A percentile compares a stretch with the other conserved stretches of the same genome.
phyloP scores from a whole-genome alignment of 148 eudicot genomes.

The Spergularia marina region DNA sequence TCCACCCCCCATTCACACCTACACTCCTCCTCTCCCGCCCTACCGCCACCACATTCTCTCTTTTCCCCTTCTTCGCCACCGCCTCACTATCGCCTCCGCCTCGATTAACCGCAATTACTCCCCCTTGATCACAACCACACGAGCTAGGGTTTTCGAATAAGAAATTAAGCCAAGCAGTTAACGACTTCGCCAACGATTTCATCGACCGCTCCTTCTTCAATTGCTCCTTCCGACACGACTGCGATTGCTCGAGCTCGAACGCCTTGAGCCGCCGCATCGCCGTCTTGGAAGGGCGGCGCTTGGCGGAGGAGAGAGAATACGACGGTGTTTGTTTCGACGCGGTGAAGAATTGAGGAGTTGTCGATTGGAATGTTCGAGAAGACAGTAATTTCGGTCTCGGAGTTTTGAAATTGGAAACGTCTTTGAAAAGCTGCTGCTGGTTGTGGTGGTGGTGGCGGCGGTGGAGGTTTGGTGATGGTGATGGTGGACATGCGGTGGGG shows the following conservation, averaged over 20 bases:
- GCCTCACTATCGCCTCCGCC: constrained; percentile 32
- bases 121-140: constrained; percentile 43
- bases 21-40: constrained; percentile 21
- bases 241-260: constrained; percentile 68
- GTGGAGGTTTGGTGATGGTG: constrained; percentile 28
- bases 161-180: constrained; percentile 87
- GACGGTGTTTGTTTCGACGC: constrained; percentile 57
- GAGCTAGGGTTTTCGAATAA: constrained; percentile 71
- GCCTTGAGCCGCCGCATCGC: constrained; percentile 47
- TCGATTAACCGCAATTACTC: background rate
- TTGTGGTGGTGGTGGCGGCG: background rate
- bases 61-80: constrained; percentile 46
- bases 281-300: constrained; percentile 29
- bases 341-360: constrained; percentile 55
- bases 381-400: constrained; percentile 54
- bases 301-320: constrained; percentile 29
- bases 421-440: constrained; percentile 48
- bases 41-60: constrained; percentile 38
- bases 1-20: constrained; percentile 41
- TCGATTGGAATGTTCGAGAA: constrained; percentile 31
- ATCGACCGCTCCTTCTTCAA: constrained; percentile 56
- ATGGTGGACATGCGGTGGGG: constrained; percentile 26
- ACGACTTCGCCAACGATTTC: constrained; percentile 61
- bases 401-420: constrained; percentile 81
- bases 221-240: constrained; percentile 62